Conservation (phyloP, 805 yeast genomes). For the Starmerella vitae region DNA sequence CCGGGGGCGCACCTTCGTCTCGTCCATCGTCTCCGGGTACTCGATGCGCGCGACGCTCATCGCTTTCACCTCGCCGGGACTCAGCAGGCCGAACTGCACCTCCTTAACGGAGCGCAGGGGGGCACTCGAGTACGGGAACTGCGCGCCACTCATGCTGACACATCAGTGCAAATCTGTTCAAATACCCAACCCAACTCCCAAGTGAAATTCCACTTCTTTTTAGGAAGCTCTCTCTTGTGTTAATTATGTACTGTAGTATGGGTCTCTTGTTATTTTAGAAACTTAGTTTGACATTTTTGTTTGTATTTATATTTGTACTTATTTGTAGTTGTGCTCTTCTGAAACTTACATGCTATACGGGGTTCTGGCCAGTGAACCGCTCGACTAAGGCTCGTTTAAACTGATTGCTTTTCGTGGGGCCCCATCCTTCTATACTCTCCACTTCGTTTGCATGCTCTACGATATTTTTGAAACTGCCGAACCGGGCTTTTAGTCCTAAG, state of each 20-base stretch:
- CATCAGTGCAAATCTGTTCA: no score
- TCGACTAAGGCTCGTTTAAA: slow-evolving; percentile 22
- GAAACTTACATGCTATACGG: no score
- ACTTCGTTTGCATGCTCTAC: slow-evolving; percentile 21
- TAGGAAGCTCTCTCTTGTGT: no score
- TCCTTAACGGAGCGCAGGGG: slow-evolving; percentile 95
- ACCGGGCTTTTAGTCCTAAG: slow-evolving; percentile 24
- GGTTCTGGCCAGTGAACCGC: slow-evolving; percentile 19
- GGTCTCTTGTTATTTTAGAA: no score
- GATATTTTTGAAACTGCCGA: slow-evolving; percentile 25
- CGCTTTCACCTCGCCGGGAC: slow-evolving; percentile 96
- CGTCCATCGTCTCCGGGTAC: slow-evolving; percentile 99
- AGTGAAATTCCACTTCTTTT: no score
- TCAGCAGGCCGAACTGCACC: slow-evolving; percentile 93
- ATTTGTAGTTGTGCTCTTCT: no score
- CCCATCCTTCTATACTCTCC: slow-evolving; percentile 26
- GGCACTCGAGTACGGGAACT: slow-evolving; percentile 92
- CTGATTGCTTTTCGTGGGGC: slow-evolving; percentile 24
- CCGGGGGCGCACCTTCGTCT: slow-evolving; percentile 84
- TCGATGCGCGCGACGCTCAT: slow-evolving; percentile 96
- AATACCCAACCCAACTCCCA: no score
- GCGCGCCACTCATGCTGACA: slow-evolving; percentile 31
- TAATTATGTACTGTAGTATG: no score
- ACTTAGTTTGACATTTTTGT: no score
- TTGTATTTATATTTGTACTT: no score